Base-by-base conservation (phyloP, 2,329 filamentous ascomycete species). In the Aspergillus fumigatiaffinis region DNA sequence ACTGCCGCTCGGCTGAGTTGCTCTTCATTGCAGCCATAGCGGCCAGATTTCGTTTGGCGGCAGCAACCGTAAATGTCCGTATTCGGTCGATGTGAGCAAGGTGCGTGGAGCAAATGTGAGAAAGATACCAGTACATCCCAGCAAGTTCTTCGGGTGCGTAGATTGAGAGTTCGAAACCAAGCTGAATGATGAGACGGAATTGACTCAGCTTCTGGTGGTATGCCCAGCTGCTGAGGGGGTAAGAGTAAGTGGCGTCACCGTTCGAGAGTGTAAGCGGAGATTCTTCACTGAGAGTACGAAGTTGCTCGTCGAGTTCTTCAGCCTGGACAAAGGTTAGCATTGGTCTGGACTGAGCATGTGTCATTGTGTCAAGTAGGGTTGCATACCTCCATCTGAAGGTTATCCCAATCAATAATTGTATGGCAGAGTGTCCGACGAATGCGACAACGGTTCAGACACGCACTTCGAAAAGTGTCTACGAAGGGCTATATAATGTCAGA, bases 91-190 rank as follows among this genome's bases (percentile, higher is more conserved):
- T 77, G 66, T 97, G 85, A 68, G 86, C 81, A 49, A 85, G 76
- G 60, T 88, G 80, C 55, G 88, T 84, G 69, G 87, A 83, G 68
- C 89, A 79, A 58, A 95, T 77, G 76, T 90, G 84, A 64, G 90
- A 84, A 61, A 96, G 77, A 71, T 96, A 92, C 86, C 89, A 94
- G 73, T 97, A 97, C 89, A 97, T 96, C 25, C 86, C 87, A 0
- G 87, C 84, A 9, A 94, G 80, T 72, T 99, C 94, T 71, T 96
- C 89, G 0, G 86, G 82, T 53, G 93, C 87, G 73, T 97, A 97
- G 9, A 96, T 84, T 47, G 93, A 88, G 12, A 97, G 86, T 74
- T 99, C 94, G 72, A 99, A 97, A 12, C 95, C 94, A 32, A 97
- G 85, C 69, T 97, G 90, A 17, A 97, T 82, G 49, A 95, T 88